Evolutionary conservation across 805 yeast genomes (phyloP).

Genomic region (Spathaspora hagerdaliae): DNA sequence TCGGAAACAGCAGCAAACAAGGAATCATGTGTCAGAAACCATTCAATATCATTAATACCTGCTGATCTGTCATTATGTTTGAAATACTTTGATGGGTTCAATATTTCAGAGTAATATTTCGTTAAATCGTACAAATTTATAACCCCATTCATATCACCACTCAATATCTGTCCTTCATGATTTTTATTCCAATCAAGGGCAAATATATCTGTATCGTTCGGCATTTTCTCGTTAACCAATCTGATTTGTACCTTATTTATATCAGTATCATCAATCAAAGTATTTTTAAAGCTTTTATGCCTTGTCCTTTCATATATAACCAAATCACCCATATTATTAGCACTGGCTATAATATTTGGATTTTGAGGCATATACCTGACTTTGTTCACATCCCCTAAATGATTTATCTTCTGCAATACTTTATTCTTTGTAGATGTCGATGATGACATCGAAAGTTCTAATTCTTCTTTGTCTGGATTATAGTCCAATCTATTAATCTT

Average conservation of each 20-base stretch:
- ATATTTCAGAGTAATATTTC: slow-evolving; percentile 18
- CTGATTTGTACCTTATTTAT: slow-evolving; percentile 48
- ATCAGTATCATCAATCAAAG: slow-evolving; percentile 21
- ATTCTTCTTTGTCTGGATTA: slow-evolving; percentile 37
- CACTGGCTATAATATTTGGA: slow-evolving; percentile 75
- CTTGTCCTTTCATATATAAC: slow-evolving; percentile 79
- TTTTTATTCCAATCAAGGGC: slow-evolving; percentile 74
- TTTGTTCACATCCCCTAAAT: slow-evolving; percentile 68
- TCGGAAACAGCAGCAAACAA: slow-evolving; percentile 70
- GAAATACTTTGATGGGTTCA: slow-evolving; percentile 1
- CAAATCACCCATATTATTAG: slow-evolving; percentile 61
- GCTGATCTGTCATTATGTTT: neutral
- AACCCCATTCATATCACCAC: slow-evolving; percentile 63
- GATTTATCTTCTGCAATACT: slow-evolving; percentile 56
- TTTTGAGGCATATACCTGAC: slow-evolving; percentile 79
- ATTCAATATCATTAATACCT: slow-evolving; percentile 71
- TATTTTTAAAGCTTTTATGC: slow-evolving; percentile 43
- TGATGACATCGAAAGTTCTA: slow-evolving; percentile 24
- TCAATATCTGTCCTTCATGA: slow-evolving; percentile 53
- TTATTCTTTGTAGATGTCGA: slow-evolving; percentile 22
- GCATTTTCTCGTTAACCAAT: slow-evolving; percentile 31
- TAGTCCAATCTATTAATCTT: slow-evolving; percentile 32
- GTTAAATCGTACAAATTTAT: slow-evolving; percentile 67
- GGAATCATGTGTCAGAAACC: slow-evolving; percentile 60
- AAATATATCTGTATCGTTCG: slow-evolving; percentile 48